These are phyloP conservation scores for Fusarium sp. DNA, from an alignment of 2,329 filamentous ascomycete species.

Conservation along the genomic window DNA sequence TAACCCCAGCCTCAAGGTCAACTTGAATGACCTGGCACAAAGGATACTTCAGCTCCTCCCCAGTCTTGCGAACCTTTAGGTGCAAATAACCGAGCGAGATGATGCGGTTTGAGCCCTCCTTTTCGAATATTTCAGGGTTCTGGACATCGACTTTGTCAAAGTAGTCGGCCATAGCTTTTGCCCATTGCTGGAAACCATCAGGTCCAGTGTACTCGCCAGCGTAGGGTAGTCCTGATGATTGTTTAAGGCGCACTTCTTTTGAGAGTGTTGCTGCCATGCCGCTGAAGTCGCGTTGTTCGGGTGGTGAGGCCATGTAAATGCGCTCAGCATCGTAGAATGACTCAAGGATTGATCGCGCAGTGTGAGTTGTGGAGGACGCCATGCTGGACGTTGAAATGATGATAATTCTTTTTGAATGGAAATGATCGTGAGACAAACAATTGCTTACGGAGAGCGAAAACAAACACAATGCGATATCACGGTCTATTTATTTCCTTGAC, in stretches of 20 bases:
- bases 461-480: neutral
- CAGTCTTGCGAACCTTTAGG: constrained; percentile 48
- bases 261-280: constrained; percentile 47
- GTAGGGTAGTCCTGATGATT: constrained; percentile 51
- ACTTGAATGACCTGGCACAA: constrained; percentile 49
- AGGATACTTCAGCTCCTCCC: constrained; percentile 46
- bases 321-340: constrained; percentile 52
- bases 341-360: constrained; percentile 46
- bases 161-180: constrained; percentile 44
- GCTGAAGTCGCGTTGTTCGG: constrained; percentile 47
- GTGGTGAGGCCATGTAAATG: constrained; percentile 48
- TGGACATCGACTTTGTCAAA: constrained; percentile 48
- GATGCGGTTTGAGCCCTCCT: constrained; percentile 44
- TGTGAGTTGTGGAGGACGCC: constrained; percentile 16
- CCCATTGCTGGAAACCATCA: constrained; percentile 49
- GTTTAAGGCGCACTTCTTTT: constrained; percentile 43
- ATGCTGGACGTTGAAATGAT: neutral
- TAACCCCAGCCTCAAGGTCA: constrained; percentile 48
- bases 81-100: constrained; percentile 45
- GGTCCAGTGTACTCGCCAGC: constrained; percentile 48
- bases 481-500: neutral
- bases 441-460: neutral
- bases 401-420: too few relatives aligned
- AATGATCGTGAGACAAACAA: neutral
- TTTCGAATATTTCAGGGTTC: constrained; percentile 49